Base-by-base conservation (phyloP, 176 grass and related monocot species). In the Cenchrus purpureus region DNA sequence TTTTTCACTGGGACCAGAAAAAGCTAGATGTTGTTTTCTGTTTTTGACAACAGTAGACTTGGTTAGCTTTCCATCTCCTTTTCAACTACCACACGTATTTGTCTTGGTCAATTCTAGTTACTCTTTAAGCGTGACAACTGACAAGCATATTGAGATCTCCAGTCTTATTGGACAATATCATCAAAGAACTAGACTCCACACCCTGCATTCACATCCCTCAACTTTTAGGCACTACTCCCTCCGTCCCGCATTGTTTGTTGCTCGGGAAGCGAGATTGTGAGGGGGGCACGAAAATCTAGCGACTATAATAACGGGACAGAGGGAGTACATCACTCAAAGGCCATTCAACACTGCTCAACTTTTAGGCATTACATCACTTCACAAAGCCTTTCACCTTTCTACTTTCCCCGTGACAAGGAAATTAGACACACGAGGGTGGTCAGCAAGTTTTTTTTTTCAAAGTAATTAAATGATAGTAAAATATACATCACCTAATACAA, bases 11-110 rank as follows among this genome's bases (percentile, higher is more conserved):
- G 67, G 10, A 70, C 16, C 19, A 59, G 57, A 22, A 45, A 45
- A 42, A 12, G 40, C 15, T n/a, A 70, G 19, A 45, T 58, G 55
- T 20, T 44, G 15, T 10, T 16, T 19, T 68, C 65, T 43, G 40
- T 3, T 68, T 68, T 43, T 46, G 8, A 71, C 19, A n/a, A 46
- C 68, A 46, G 19, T 20, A n/a, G 43, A 46, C 44, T 49, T 22
- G 10, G 19, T 50, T 71, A 6, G 11, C 44, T 72, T 49, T 25
- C n/a, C 45, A 72, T 25, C 44, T 50, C 44, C 69, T 72, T 49
- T 72, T 72, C 69, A 72, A 72, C 69, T 72, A 20, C 69, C 48
- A 72, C 69, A 72, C 10, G 2, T 73, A 50, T 73, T 73, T 73
- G n/a, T 52, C 22, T 73, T 50, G 69, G 69, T 49, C n/a, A 72